Percentiles rank a stretch among this genome's conserved stretches.
These are phyloP conservation scores for Apiotrichum akiyoshidainum DNA, from an alignment of 1,284 basidiomycete species.

Conservation along the genomic window DNA sequence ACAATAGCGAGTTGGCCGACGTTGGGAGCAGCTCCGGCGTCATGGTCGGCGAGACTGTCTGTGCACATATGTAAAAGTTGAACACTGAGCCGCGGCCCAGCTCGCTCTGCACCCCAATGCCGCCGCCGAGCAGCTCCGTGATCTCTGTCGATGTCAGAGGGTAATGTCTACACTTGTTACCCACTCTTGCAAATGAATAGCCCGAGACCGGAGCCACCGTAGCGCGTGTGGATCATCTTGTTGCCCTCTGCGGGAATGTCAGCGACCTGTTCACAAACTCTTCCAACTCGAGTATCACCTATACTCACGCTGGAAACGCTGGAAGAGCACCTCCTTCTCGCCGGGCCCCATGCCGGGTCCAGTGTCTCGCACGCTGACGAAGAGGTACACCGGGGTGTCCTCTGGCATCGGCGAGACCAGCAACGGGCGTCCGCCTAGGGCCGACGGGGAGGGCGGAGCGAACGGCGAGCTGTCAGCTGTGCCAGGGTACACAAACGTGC, in stretches of 20 bases:
- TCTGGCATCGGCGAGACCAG: no score
- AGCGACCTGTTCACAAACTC: not conserved
- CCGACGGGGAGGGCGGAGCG: not conserved
- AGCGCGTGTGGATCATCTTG: conserved; percentile 32
- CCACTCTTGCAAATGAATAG: conserved; percentile 35
- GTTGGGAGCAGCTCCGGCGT: not conserved
- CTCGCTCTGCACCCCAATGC: conserved; percentile 31
- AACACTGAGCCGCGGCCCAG: conserved; percentile 49
- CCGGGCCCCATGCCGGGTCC: conserved; percentile 33
- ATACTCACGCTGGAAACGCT: conserved; percentile 21
- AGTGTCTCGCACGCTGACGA: conserved; percentile 30
- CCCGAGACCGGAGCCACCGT: conserved; percentile 39
- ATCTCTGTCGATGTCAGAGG: conserved; percentile 17
- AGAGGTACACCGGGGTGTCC: conserved; percentile 23
- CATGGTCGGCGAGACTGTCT: not conserved
- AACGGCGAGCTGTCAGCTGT: not conserved
- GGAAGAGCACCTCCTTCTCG: conserved; percentile 30
- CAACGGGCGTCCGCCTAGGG: no score
- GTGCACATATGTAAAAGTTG: conserved; percentile 37
- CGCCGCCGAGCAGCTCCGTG: conserved; percentile 34
- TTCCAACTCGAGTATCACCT: no score
- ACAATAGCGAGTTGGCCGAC: not conserved
- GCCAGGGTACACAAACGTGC: conserved; percentile 19
- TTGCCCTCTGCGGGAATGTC: conserved; percentile 21
- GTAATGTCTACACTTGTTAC: conserved; percentile 8